These are phyloP conservation scores for Calonectria multiphialidica DNA, from an alignment of 2,329 filamentous ascomycete species.

Conservation along the genomic window DNA sequence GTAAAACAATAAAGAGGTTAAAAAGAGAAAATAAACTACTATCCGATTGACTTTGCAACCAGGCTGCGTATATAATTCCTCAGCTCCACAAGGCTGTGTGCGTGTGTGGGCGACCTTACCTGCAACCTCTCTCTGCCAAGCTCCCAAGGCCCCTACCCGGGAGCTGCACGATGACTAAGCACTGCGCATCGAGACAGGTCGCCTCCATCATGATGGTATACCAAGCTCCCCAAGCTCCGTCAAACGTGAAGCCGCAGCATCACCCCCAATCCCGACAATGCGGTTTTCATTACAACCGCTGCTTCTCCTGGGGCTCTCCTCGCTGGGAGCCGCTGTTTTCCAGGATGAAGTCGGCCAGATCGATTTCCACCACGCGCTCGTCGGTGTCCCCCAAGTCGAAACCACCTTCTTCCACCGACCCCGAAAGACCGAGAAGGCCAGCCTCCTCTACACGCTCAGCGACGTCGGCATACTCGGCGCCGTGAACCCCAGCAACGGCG, in stretches of 20 bases:
- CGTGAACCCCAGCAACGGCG: slow-evolving; percentile 88
- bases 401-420: slow-evolving; percentile 97
- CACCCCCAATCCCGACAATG: slow-evolving; percentile 44
- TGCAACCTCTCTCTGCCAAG: neutral
- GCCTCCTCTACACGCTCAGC: slow-evolving; percentile 90
- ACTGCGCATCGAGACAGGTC: slow-evolving; percentile 41
- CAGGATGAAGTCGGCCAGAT: slow-evolving; percentile 90
- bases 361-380: slow-evolving; percentile 92
- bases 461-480: slow-evolving; percentile 87
- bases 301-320: slow-evolving; percentile 54
- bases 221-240: slow-evolving; percentile 35
- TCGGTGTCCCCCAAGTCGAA: slow-evolving; percentile 84
- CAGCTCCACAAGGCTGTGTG: slow-evolving; percentile 1
- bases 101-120: neutral
- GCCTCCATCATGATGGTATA: slow-evolving; percentile 39
- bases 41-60: slow-evolving; percentile 1
- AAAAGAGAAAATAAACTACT: neutral
- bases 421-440: slow-evolving; percentile 83
- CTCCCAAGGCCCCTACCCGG: neutral
- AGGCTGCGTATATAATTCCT: neutral
- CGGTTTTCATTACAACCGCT: slow-evolving; percentile 51
- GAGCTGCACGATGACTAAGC: slow-evolving; percentile 40
- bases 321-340: slow-evolving; percentile 76
- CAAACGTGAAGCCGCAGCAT: slow-evolving; percentile 41
- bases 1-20: neutral